phyloP scores from a whole-genome alignment of 139 green algal genomes.

The Coelastrella sp. region DNA sequence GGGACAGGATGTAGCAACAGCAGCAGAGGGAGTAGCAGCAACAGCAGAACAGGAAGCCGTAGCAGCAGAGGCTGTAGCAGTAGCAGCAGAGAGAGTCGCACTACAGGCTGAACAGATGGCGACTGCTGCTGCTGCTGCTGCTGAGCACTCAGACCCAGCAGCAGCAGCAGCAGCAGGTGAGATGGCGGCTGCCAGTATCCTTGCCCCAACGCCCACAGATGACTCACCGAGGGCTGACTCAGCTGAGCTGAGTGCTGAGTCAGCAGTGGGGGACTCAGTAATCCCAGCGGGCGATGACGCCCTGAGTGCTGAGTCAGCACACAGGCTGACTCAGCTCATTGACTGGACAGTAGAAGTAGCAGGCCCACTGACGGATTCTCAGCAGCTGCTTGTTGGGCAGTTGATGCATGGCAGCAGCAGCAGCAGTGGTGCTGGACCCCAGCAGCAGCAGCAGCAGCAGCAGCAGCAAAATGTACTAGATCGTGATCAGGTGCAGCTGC shows the following conservation, averaged over 20 bases:
- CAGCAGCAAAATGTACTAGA: not conserved
- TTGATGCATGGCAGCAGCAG: conserved; percentile 28
- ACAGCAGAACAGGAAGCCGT: not conserved
- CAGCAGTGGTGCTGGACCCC: not conserved
- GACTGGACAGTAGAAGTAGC: not conserved
- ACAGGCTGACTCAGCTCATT: conserved; percentile 21
- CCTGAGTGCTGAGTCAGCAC: not conserved
- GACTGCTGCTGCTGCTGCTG: not conserved
- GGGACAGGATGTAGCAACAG: no score
- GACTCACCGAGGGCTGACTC: no score
- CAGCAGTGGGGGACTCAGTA: not conserved
- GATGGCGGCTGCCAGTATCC: not conserved
- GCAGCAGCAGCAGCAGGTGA: conserved; percentile 2
- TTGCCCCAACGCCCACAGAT: no score
- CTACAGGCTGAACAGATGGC: not conserved
- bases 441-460: conserved; percentile 38
- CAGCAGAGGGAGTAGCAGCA: not conserved
- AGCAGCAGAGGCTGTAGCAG: not conserved
- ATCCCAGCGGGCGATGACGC: not conserved
- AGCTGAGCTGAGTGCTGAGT: not conserved
- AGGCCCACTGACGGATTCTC: not conserved
- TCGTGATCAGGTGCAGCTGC: conserved; percentile 23
- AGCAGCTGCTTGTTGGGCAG: not conserved
- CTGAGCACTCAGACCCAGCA: not conserved
- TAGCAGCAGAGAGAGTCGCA: not conserved